Evolutionary conservation across 1,139 yeast genomes (phyloP).

Genomic region (Magnusiomyces fungicola): DNA sequence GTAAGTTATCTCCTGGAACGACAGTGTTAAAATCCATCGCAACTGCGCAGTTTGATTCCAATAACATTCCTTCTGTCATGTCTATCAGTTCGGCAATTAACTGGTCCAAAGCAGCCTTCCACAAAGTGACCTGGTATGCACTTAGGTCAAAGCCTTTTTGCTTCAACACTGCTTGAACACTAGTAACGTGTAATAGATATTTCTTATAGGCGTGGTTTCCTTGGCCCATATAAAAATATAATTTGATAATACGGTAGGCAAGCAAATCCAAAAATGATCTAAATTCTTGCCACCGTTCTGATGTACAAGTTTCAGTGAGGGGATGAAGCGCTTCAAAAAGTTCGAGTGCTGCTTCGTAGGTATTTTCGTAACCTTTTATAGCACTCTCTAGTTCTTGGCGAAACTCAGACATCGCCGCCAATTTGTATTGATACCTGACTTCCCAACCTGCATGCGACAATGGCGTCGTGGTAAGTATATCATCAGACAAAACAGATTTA

Average conservation of each 20-base stretch:
- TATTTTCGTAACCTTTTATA: conserved; percentile 41
- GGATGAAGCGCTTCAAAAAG: conserved; percentile 30
- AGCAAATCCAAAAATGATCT: conserved; percentile 50
- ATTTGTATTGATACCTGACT: conserved; percentile 44
- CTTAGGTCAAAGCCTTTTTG: conserved; percentile 20
- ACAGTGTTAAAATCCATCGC: conserved; percentile 25
- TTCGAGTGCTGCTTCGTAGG: conserved; percentile 42
- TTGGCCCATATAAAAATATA: conserved; percentile 54
- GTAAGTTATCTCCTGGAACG: conserved; percentile 33
- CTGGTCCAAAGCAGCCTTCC: conserved; percentile 38
- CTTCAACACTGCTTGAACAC: conserved; percentile 32
- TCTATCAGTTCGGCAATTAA: conserved; percentile 55
- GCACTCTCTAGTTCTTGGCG: conserved; percentile 42
- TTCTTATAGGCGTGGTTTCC: conserved; percentile 54
- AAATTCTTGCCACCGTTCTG: conserved; percentile 37
- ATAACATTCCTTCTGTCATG: conserved; percentile 38
- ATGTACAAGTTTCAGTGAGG: conserved; percentile 11
- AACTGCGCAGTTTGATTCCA: conserved; percentile 35
- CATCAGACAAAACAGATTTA: conserved; percentile 15
- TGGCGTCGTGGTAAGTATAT: conserved; percentile 19
- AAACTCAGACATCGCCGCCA: conserved; percentile 43
- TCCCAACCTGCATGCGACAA: conserved; percentile 37
- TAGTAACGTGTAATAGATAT: conserved; percentile 55
- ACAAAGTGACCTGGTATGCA: conserved; percentile 32
- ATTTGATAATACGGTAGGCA: conserved; percentile 56